Base-by-base conservation (phyloP, 345 rosid species). In the Corchorus capsularis region DNA sequence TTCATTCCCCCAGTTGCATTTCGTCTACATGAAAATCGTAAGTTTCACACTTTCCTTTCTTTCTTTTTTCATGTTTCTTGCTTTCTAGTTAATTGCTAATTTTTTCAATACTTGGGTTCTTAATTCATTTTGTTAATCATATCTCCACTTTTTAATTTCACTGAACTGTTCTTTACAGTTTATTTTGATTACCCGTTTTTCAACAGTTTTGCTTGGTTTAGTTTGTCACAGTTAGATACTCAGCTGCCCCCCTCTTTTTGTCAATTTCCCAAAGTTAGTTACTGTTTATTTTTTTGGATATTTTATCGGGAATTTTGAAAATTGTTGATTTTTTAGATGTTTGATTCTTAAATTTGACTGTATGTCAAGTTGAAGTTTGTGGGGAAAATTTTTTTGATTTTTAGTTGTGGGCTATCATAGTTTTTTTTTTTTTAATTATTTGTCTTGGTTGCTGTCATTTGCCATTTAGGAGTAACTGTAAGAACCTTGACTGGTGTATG, bases 1-100 rank as follows among this genome's bases (percentile, higher is more conserved):
- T 50, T 57, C 71, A 49, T 8, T 20, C 27, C 27, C 27, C 43
- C 39, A 47, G 19, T 75, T 46, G 22, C 50, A 16, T 63, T 53
- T 32, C 27, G 15, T 65, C 66, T 52, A 15, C 61, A 34, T 15
- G 45, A 27, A 27, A 37, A 71, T 20, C 11, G 78, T 82, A 76
- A 78, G 83, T 39, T 0, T 54, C 1, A 8, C 20, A 49, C 75
- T 75, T 34, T 14, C 34, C 75, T 75, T 34, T 14, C 43, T 46
- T 14, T 57, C 43, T 32, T 15, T 67, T 9, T 65, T 34, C 47
- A 11, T 66, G 16, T 66, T 19, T 64, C 39, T 22, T 47, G 19
- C 20, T 74, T 54, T 22, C n/a, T 49, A 8, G 11, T 37, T 39
- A 50, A 35, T 19, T 62, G 27, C 13, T 11, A 16, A 10, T 65